Conservation (phyloP, 495 filamentous ascomycete species). For the Lepidopterella palustris region DNA sequence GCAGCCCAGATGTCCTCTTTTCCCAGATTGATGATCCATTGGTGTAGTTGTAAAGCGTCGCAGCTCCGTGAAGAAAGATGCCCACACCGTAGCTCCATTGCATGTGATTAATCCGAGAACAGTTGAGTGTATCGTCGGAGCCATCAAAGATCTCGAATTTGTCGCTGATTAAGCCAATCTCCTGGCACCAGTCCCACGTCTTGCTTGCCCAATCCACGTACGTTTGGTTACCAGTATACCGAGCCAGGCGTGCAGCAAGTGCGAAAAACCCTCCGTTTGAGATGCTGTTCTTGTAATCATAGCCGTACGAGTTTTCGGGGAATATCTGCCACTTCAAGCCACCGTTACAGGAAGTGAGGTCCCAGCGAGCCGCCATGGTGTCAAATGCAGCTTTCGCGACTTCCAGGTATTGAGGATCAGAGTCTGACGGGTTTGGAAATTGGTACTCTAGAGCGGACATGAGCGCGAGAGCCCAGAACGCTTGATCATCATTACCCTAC, state of each 20-base stretch:
- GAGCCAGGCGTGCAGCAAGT: constrained; percentile 59
- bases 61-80: constrained; percentile 57
- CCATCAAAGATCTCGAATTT: constrained; percentile 38
- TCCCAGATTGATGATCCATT: constrained; percentile 30
- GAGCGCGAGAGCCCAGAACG: constrained; percentile 72
- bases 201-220: constrained; percentile 44
- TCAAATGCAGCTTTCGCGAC: constrained; percentile 43
- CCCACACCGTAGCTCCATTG: constrained; percentile 66
- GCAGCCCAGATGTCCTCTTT: constrained; percentile 27
- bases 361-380: constrained; percentile 41
- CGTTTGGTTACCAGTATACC: constrained; percentile 56
- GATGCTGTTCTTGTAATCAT: constrained; percentile 63
- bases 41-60: constrained; percentile 64
- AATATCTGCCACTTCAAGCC: constrained; percentile 55
- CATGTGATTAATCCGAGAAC: constrained; percentile 33
- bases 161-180: constrained; percentile 29
- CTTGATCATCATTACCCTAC: constrained; percentile 66
- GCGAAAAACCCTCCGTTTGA: constrained; percentile 66
- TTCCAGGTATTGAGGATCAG: constrained; percentile 55
- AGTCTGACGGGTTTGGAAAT: constrained; percentile 55
- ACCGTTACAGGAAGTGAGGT: constrained; percentile 43
- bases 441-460: constrained; percentile 68
- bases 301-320: constrained; percentile 44
- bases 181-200: constrained; percentile 33
- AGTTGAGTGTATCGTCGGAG: constrained; percentile 31